These are phyloP conservation scores for Debaryomyces hansenii DNA, from an alignment of 805 yeast species.

Conservation along the genomic window DNA sequence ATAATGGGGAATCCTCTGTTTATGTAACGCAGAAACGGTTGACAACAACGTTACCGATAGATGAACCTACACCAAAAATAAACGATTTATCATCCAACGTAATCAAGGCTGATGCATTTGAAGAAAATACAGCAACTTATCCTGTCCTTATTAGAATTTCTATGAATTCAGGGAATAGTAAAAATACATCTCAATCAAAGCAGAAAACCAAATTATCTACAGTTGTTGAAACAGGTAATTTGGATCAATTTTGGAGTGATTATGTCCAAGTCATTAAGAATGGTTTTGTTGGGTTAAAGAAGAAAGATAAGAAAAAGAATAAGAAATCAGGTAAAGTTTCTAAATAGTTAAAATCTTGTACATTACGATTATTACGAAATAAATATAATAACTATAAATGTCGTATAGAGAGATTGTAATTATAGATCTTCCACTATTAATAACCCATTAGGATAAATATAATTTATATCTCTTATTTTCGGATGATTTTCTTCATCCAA, in stretches of 20 bases:
- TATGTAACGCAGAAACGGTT: constrained; percentile 62
- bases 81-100: constrained; percentile 38
- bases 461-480: constrained; percentile 61
- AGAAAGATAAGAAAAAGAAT: constrained; percentile 78
- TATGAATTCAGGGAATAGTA: constrained; percentile 43
- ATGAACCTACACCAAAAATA: constrained; percentile 13
- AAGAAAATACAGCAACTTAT: constrained; percentile 40
- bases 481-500: constrained; percentile 30
- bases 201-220: constrained; percentile 68
- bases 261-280: constrained; percentile 68
- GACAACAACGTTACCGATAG: constrained; percentile 24
- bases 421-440: constrained; percentile 58
- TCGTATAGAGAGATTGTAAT: neutral
- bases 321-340: constrained; percentile 47
- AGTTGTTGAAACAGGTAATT: constrained; percentile 56
- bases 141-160: constrained; percentile 70
- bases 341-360: constrained; percentile 13
- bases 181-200: constrained; percentile 38
- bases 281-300: constrained; percentile 74
- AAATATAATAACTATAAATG: neutral
- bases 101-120: constrained; percentile 14
- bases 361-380: neutral
- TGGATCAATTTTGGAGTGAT: constrained; percentile 75
- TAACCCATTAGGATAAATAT: constrained; percentile 42
- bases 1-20: constrained; percentile 49